These are phyloP conservation scores for Fraxinus floribunda DNA, from an alignment of 305 asterid genomes.

Conservation along the genomic window DNA sequence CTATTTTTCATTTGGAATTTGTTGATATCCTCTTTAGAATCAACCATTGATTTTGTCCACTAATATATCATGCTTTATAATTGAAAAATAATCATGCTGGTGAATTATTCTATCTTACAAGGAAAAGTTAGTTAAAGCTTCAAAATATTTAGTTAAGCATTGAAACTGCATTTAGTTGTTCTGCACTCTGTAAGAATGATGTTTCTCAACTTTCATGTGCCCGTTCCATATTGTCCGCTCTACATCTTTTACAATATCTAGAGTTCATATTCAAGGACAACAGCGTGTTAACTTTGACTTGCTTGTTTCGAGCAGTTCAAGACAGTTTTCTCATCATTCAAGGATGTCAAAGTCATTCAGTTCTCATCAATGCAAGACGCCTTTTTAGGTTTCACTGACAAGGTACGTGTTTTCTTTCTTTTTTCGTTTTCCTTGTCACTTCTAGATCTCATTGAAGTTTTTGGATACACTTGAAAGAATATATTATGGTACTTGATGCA, in stretches of 20 bases:
- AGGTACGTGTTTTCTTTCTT: slow-evolving; percentile 42
- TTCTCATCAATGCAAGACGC: slow-evolving; percentile 92
- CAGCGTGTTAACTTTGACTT: not conserved
- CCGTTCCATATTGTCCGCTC: not conserved
- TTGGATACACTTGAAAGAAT: not conserved
- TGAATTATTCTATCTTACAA: not conserved
- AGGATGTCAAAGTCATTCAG: slow-evolving; percentile 81
- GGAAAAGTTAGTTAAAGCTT: not conserved
- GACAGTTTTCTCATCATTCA: slow-evolving; percentile 62
- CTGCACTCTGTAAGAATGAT: not conserved
- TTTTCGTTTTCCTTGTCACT: not conserved
- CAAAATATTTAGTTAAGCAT: not conserved
- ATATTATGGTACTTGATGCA: not conserved
- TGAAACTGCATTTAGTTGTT: not conserved
- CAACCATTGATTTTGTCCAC: not conserved
- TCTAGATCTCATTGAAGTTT: not conserved
- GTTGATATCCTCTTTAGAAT: not conserved
- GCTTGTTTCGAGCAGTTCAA: slow-evolving; percentile 53
- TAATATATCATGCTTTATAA: not conserved
- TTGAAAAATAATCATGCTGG: not conserved
- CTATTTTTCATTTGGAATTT: not conserved
- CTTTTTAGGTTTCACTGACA: slow-evolving; percentile 76
- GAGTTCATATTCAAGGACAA: not conserved
- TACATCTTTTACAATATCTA: not conserved
- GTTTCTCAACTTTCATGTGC: not conserved